Evolutionary conservation across 768 basidiomycete species (phyloP).

Genomic region (Amanita rimosa): DNA sequence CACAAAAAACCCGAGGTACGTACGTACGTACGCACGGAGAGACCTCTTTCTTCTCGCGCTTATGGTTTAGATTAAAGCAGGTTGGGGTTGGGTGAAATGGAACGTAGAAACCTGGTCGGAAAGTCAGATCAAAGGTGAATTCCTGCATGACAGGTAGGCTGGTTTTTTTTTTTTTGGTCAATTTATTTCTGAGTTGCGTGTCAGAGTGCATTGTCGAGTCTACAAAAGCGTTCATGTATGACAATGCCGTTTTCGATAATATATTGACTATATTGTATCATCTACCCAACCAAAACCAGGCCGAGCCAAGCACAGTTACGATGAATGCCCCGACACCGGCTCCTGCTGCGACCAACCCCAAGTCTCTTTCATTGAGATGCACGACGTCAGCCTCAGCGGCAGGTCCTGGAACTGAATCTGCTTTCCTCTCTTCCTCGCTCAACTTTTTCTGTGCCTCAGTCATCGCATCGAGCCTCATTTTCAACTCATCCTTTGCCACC

Average conservation of each 20-base stretch:
- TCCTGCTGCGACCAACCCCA: slow-evolving; percentile 19
- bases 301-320: slow-evolving; percentile 18
- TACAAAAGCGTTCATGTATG: slow-evolving; percentile 31
- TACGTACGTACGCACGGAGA: slow-evolving; percentile 16
- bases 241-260: not conserved
- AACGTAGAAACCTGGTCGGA: slow-evolving; percentile 36
- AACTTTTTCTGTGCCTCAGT: slow-evolving; percentile 3
- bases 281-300: slow-evolving; percentile 15
- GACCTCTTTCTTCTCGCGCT: not conserved
- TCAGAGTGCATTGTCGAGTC: slow-evolving; percentile 43
- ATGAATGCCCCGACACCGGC: slow-evolving; percentile 23
- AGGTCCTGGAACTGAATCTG: not conserved
- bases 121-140: slow-evolving; percentile 28
- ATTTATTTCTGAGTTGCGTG: not conserved
- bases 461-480: slow-evolving; percentile 8
- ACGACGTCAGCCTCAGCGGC: not conserved
- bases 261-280: slow-evolving; percentile 12
- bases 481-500: slow-evolving; percentile 15
- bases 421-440: slow-evolving; percentile 3
- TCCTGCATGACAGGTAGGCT: slow-evolving; percentile 36
- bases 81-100: slow-evolving; percentile 62
- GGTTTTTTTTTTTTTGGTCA: not conserved
- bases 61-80: slow-evolving; percentile 41
- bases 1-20: slow-evolving; percentile 72
- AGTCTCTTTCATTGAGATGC: slow-evolving; percentile 8